Base-by-base conservation (phyloP, 2,329 filamentous ascomycete genomes). In the Ceratocystis albifundus region DNA sequence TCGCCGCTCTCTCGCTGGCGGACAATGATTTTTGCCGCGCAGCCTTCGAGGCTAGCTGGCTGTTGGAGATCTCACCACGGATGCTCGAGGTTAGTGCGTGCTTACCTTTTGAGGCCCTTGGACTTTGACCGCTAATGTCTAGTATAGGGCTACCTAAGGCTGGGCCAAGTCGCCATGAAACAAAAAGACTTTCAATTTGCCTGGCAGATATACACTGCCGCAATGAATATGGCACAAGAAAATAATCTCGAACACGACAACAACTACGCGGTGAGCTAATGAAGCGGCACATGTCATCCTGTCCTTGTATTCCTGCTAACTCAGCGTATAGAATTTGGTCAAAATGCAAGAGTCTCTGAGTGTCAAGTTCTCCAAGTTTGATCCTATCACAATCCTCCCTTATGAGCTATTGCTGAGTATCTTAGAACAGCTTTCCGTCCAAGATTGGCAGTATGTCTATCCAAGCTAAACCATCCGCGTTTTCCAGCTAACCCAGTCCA, bases 31-130 rank as follows among this genome's bases (percentile, higher is more conserved):
- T 78, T 1, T 74, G 72, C 4, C 74, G 74, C 28, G 77, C 77
- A 15, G 73, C 71, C 67, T 72, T 69, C 44, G 77, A 78, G 65
- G 77, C 77, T 7, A 75, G 76, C 69, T 78, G 77, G 76, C 74
- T 79, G 25, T 68, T 79, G 20, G 76, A 78, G 65, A 72, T 79
- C 53, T 75, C 77, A 4, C 77, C 77, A 25, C 71, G 73, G 45
- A 70, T 75, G 1, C 73, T 77, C 17, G 76, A 79, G 69, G 77
- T 78, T 70, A 46, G 73, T 48, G 7, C 4, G 45, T 63, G 2
- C 41, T 1, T 41, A 6, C 12, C 41, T 32, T 20, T 30, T 41
- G 17, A 20, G 50, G 45, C 17, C 28, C 22, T 44, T 3, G 10
- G 20, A 15, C 15, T 22, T 22, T 44, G 61, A 15, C 20, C 17